phyloP scores from a whole-genome alignment of 2,329 filamentous ascomycete species.

The Monosporascus sp. region DNA sequence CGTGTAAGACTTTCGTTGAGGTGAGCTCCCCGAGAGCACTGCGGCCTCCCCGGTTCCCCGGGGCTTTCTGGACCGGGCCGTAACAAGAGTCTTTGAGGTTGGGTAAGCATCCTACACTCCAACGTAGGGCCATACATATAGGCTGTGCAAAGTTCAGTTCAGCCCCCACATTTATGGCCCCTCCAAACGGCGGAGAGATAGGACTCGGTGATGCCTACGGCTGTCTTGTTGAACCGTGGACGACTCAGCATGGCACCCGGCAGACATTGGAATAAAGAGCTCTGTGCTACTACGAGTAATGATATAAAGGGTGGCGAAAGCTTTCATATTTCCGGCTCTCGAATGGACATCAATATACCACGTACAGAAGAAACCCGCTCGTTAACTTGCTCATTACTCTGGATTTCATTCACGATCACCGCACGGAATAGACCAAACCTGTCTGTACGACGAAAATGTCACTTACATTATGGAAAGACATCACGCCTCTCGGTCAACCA shows the following conservation, averaged over 20 bases:
- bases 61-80: neutral
- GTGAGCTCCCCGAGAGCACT: neutral
- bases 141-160: neutral
- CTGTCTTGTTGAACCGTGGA: neutral
- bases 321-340: neutral
- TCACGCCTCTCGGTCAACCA: slow-evolving; percentile 23
- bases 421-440: neutral
- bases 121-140: neutral
- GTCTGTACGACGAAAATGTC: slow-evolving; percentile 15
- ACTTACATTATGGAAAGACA: slow-evolving; percentile 27
- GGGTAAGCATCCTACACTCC: neutral
- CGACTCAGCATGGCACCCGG: neutral
- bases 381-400: neutral
- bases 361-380: neutral
- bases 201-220: neutral
- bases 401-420: neutral
- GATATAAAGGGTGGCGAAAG: neutral
- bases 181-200: no score
- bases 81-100: neutral
- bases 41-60: neutral
- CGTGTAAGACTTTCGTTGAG: neutral
- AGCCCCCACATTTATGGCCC: neutral
- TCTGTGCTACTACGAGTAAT: no score
- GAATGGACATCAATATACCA: neutral
- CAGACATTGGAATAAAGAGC: neutral